phyloP scores from a whole-genome alignment of 2,329 filamentous ascomycete genomes.

The Colletotrichum theobromicola region DNA sequence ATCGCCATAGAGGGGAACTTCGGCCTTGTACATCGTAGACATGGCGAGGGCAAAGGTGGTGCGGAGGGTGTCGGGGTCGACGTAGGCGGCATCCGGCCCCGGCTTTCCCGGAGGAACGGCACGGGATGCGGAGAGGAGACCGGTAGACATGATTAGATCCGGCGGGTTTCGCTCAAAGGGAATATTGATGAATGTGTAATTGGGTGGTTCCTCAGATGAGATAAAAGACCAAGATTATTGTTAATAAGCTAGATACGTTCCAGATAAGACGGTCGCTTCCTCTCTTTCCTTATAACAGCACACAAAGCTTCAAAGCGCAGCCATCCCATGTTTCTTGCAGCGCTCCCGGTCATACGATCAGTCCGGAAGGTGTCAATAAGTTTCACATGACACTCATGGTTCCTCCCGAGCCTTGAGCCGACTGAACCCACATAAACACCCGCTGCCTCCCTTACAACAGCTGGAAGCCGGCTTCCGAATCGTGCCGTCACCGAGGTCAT shows the following conservation, averaged over 20 bases:
- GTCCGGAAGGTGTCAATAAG: neutral
- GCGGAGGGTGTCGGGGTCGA: constrained; percentile 26
- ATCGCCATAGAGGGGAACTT: constrained; percentile 39
- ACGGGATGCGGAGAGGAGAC: neutral
- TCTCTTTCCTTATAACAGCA: neutral
- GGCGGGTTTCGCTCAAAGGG: neutral
- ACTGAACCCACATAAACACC: neutral
- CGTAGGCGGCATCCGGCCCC: neutral
- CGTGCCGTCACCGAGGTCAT: neutral
- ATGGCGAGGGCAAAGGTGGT: constrained; percentile 33
- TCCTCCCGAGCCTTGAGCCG: neutral
- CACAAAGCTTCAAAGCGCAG: neutral
- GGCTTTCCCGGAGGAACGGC: neutral
- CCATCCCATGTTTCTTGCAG: neutral
- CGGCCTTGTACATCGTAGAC: constrained; percentile 38
- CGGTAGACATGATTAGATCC: neutral
- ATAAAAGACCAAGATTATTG: accelerated
- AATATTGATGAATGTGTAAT: neutral
- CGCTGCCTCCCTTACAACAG: neutral
- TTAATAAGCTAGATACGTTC: neutral
- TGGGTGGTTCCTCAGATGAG: neutral
- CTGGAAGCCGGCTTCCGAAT: neutral
- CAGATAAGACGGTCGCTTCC: neutral
- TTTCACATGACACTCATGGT: neutral
- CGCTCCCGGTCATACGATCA: neutral